Evolutionary conservation across 1,284 basidiomycete species (phyloP), one percentile per base, ranked within the genome.

Genomic region (Paramarasmius palmivorus): DNA sequence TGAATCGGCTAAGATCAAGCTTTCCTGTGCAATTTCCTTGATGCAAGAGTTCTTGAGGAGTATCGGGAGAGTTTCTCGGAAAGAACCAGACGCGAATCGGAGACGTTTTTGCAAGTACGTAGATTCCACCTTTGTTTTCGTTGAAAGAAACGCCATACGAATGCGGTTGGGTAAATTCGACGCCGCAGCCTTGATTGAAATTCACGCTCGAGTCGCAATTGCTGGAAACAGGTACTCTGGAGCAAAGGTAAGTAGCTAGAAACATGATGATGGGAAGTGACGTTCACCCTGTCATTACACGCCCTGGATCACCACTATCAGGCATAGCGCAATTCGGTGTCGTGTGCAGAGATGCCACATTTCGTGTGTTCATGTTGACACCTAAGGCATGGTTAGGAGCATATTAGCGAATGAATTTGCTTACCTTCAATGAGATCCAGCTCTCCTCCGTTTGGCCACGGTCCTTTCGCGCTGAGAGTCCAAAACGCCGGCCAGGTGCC

Each of bases 401-500:
- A 12, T 14, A 10, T 22, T 35, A 36, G 37, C 9, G 22, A 38
- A 29, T 45, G 14, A 10, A 55, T 36, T 7, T 26, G 60, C 54
- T 19, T 46, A 73, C 78, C 77, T 67, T 81, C 79, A 14, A 82
- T 72, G 54, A 82, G 77, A 59, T 83, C 81, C 40, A 73, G 68
- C 50, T 73, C 71, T 7, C 81, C 81, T 19, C 81, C 81, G 2
- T 67, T 36, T 0, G 82, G 82, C 82, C 82, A 84, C 7, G 75
- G 78, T 0, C 78, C 75, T 29, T 63, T 59, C 45, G 73, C 58
- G 41, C 79, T 83, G 32, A 80, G 60, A 25, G 83, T 82, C 85
- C 86, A 88, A 61, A 79, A 86, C 9, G 84, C 84, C 6, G 85
- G 85, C 86, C 85, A 87, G 12, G 79, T 81, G 5, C 63, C 68